A percentile compares a stretch with the other conserved stretches of the same genome.
These are phyloP conservation scores for Paramecium sonneborni DNA, from an alignment of 73 alveolate genomes.

Conservation along the genomic window DNA sequence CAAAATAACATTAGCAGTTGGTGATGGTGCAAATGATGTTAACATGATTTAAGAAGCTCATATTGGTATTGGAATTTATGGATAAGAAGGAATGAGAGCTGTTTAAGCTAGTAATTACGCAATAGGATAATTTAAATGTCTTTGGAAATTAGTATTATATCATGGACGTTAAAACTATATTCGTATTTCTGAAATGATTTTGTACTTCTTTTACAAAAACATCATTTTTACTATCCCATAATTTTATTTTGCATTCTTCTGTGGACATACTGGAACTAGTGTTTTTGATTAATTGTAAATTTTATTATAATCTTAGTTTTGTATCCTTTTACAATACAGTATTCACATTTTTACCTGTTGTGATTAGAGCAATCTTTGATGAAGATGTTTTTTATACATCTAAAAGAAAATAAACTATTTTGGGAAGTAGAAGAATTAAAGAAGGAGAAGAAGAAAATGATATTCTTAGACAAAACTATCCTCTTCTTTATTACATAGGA, in stretches of 20 bases:
- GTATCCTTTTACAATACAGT: conserved; percentile 95
- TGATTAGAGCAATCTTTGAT: conserved; percentile 90
- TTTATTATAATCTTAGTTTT: conserved; percentile 33
- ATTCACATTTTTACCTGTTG: conserved; percentile 94
- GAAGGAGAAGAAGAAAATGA: conserved; percentile 43
- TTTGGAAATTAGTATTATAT: conserved; percentile 85
- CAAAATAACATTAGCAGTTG: conserved; percentile 92
- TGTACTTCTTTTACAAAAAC: conserved; percentile 92
- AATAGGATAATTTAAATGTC: conserved; percentile 87
- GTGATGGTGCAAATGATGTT: conserved; percentile 99
- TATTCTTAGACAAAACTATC: conserved; percentile 55
- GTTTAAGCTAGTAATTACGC: conserved; percentile 83
- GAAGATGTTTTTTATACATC: conserved; percentile 75
- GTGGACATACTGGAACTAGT: conserved; percentile 88
- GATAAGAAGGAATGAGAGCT: conserved; percentile 96
- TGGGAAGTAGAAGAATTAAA: conserved; percentile 19
- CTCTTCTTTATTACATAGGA: conserved; percentile 60
- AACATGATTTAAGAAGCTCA: conserved; percentile 98
- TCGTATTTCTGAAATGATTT: conserved; percentile 86
- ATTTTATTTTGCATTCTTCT: conserved; percentile 84
- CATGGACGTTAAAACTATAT: conserved; percentile 89
- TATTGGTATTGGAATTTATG: conserved; percentile 97
- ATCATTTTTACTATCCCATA: conserved; percentile 93
- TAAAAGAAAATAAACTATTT: conserved; percentile 42
- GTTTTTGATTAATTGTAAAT: conserved; percentile 90